phyloP scores from a whole-genome alignment of 345 rosid genomes.

The Viola odorata region DNA sequence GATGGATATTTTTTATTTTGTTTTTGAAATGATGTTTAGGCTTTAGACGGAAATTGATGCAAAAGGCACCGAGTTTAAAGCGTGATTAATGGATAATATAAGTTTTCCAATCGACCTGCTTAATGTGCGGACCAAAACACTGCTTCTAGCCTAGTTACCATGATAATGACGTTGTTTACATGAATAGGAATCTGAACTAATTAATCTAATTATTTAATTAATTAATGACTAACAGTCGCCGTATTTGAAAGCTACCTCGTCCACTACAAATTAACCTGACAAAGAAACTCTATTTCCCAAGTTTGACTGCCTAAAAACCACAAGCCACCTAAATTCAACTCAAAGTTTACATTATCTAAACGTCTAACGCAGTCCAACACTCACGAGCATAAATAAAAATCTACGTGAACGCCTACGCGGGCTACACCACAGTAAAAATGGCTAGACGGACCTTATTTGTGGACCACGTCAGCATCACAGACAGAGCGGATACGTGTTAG shows the following conservation, averaged over 20 bases:
- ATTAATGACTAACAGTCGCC: neutral
- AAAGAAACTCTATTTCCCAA: neutral
- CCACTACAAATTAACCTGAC: neutral
- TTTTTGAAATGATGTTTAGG: too few relatives aligned
- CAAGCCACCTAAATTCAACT: constrained; percentile 18
- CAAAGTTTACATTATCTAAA: neutral
- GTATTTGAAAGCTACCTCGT: constrained; percentile 1
- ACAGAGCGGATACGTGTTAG: constrained; percentile 20
- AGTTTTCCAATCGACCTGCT: too few relatives aligned
- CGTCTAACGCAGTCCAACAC: neutral
- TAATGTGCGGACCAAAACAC: too few relatives aligned
- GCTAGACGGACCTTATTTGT: constrained; percentile 3
- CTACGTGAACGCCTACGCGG: constrained; percentile 8
- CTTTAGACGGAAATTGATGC: too few relatives aligned
- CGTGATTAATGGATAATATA: too few relatives aligned
- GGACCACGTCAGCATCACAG: constrained; percentile 34
- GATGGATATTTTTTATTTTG: too few relatives aligned
- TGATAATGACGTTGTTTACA: too few relatives aligned
- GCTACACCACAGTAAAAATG: neutral
- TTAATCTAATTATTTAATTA: too few relatives aligned
- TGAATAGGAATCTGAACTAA: too few relatives aligned
- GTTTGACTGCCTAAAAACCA: constrained; percentile 12
- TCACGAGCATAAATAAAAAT: neutral
- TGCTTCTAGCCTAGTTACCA: neutral
- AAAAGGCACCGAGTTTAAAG: too few relatives aligned